Base-by-base conservation (phyloP, 192 early-diverging fungal species). In the Backusella australiensis region DNA sequence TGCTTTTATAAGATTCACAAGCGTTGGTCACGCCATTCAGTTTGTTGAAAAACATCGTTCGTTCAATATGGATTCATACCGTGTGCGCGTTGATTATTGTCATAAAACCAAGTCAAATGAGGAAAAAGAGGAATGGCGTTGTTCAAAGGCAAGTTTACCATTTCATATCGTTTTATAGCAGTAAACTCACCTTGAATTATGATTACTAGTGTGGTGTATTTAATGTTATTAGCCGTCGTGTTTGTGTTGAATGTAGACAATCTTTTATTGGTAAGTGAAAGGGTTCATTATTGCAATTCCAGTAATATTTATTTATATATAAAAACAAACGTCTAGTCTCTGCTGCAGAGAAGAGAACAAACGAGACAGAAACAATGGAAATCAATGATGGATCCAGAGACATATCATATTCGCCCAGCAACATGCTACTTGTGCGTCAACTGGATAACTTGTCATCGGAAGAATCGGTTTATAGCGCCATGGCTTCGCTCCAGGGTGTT, bases 321-420 rank as follows among this genome's bases (percentile, higher is more conserved):
- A 29, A 1, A 17, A 53, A 11, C 53, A 56, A 53, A 21, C 53
- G 23, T 26, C 1, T 49, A 79, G 78, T 52, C 41, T 70, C 69
- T 38, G 21, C 73, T 52, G 38, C 56, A 26, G 75, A 73, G 14
- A 53, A 69, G 32, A 67, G 78, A 39, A 69, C 78, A 44, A 79
- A 59, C 14, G 78, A 75, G 21, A 59, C 63, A 8, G 78, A 79
- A 72, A 46, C 78, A 35, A 75, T 75, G 34, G 68, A 56, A 19
- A 75, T 90, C 36, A 93, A 93, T 72, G 88, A 90, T 72, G 92
- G 92, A 21, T 49, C 80, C 15, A 77, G 81, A 34, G 92, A 93
- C 77, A 84, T 89, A 19, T 86, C 87, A 7, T 46, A 75, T 11
- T 75, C 80, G 26, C 89, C 88, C n/a, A 83, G 84, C 46, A 75